Evolutionary conservation across 805 yeast genomes (phyloP), one percentile per base, ranked within the genome.

Genomic region (Starmerella cellae): DNA sequence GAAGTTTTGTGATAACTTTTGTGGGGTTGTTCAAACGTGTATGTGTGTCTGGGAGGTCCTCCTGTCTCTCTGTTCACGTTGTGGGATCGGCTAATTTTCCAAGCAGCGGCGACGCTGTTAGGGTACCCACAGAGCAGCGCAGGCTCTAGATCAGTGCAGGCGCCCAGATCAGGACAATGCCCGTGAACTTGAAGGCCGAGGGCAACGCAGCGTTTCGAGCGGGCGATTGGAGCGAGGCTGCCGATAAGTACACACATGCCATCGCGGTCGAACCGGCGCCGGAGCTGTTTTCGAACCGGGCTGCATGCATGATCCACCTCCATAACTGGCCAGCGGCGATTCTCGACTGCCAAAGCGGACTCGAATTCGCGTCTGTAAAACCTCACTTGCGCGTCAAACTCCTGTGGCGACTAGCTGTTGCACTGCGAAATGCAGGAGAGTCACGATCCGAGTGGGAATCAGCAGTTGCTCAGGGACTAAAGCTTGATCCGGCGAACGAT

Each of bases 301-400:
- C 56, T 1, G 56, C 56, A 16, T 50, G 55, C 39, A 33, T 29
- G 28, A 42, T 54, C 36, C 47, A 50, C 21, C 37, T 54, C 6
- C 35, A 26, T 5, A 11, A 36, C 3, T 54, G 47, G 48, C 29
- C 11, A 9, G 19, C 23, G 5, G 58, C 51, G 3, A 30, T 37
- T 8, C 14, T 5, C 10, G 58, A 52, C 40, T 50, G 55, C 27
- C 40, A 46, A 13, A 33, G 26, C 1, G 56, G 48, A 3, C 17
- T 24, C 8, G 14, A 27, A 23, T 8, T 11, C 3, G 32, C 22
- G 19, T 4, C 14, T 2, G 22, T 23, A 13, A 2, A 49, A 5
- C 35, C 37, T 9, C 19, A 16, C 21, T 46, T 54, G n/a, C 35
- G 36, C 6, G 24, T 40, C 10, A 54, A 54, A 20, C 16, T 44